Evolutionary conservation across 345 rosid genomes (phyloP), one percentile per base, ranked within the genome.

Genomic region (Gossypium rotundifolium): DNA sequence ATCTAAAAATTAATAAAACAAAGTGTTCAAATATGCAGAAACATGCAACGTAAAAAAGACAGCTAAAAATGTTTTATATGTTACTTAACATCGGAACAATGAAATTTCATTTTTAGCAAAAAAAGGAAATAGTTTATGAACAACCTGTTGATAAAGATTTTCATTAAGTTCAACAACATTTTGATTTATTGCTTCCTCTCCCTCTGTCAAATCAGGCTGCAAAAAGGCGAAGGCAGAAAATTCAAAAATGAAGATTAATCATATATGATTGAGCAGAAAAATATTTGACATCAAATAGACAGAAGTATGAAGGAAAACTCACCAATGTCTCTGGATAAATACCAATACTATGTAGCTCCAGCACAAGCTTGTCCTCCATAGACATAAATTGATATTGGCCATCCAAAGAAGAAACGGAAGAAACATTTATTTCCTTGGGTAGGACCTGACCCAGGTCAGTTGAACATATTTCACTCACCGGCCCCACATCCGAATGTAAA

Each of bases 171-270:
- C 87, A 81, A 81, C 60, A 75, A 90, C 85, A 79, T 88, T 87
- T 66, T 86, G 89, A 82, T 79, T 85, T 72, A 95, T 82, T 72
- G 84, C 77, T 80, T 90, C 90, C 74, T 75, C 93, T 59, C 87
- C 89, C 79, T 93, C 98, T 52, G 94, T 84, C 54, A 91, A 85
- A 84, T 90, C 97, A 83, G 97, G 99, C 99, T 95, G 90, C 80
- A 83, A 27, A 51, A 53, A 25, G 62, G 70, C 53, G 74, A 45
- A 18, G 59, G 4, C 9, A 49, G 20, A 66, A 42, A 48, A 42
- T 7, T 33, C 64, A 12, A 58, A 58, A 23, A 71, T n/a, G 59
- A 74, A 62, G 68, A n/a, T 69, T 63, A 72, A 61, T 61, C 29
- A 70, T 78, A 46, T 25, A 23, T 52, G 40, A 25, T 70, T 17